Percentiles rank a stretch among this genome's conserved stretches.
Evolutionary conservation across 1,139 yeast species (phyloP).

Genomic region (Saccharomycopsis crataegensis): DNA sequence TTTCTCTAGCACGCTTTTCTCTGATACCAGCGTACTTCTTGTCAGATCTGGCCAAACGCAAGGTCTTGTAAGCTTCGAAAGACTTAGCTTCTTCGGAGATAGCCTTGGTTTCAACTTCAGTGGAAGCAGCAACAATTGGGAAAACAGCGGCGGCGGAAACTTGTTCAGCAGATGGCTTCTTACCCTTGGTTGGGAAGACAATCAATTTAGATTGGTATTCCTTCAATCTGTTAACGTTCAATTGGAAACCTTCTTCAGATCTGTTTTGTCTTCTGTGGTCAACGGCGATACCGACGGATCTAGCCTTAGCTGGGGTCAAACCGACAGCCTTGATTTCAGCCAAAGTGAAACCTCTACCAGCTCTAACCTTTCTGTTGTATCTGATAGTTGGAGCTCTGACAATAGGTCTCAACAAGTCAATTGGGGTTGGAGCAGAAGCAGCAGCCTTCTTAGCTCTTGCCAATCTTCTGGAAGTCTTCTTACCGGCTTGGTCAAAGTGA

Average conservation of each 20-base stretch:
- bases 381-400: slow-evolving; percentile 98
- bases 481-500: slow-evolving; percentile 99
- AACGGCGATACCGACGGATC: slow-evolving; percentile 97
- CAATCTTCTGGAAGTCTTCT: slow-evolving; percentile 94
- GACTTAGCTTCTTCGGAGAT: slow-evolving; percentile 76
- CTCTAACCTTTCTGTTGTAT: slow-evolving; percentile 99
- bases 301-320: slow-evolving; percentile 90
- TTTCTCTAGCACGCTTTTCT: slow-evolving; percentile 94
- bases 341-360: slow-evolving; percentile 98
- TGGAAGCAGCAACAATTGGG: slow-evolving; percentile 82
- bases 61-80: slow-evolving; percentile 77
- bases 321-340: slow-evolving; percentile 99
- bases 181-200: slow-evolving; percentile 86
- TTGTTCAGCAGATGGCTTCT: slow-evolving; percentile 73
- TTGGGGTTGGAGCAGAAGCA: slow-evolving; percentile 93
- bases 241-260: slow-evolving; percentile 90
- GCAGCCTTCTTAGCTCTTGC: slow-evolving; percentile 95
- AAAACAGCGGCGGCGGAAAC: slow-evolving; percentile 72
- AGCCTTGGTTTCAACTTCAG: slow-evolving; percentile 81
- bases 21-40: slow-evolving; percentile 92
- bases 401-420: slow-evolving; percentile 93
- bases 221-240: slow-evolving; percentile 92
- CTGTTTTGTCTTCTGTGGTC: slow-evolving; percentile 99
- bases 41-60: slow-evolving; percentile 90
- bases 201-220: slow-evolving; percentile 95